phyloP scores from a whole-genome alignment of 148 eudicot species.

The Spergularia marina region DNA sequence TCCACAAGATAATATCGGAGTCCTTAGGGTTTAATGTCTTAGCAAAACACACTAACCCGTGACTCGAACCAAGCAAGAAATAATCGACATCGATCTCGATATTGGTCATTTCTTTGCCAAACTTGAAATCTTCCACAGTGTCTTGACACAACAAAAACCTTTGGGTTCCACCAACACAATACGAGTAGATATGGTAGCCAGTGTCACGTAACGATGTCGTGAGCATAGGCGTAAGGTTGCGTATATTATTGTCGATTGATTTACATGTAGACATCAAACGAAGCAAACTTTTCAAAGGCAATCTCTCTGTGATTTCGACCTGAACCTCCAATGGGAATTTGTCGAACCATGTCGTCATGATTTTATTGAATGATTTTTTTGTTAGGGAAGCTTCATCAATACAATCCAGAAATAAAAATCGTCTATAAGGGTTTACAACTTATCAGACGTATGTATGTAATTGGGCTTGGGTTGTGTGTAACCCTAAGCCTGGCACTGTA shows the following conservation, averaged over 20 bases:
- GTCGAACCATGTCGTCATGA: background rate
- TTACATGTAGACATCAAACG: constrained; percentile 7
- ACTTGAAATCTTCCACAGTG: background rate
- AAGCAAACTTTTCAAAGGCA: background rate
- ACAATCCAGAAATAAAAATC: too few relatives aligned
- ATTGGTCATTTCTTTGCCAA: background rate
- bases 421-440: too few relatives aligned
- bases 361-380: too few relatives aligned
- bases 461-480: too few relatives aligned
- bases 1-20: constrained; percentile 16
- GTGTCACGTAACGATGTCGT: background rate
- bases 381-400: too few relatives aligned
- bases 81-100: background rate
- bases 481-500: too few relatives aligned
- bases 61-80: constrained; percentile 8
- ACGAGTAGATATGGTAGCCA: constrained; percentile 8
- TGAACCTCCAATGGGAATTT: constrained; percentile 5
- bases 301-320: background rate
- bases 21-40: background rate
- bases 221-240: constrained; percentile 4
- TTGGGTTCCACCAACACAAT: background rate
- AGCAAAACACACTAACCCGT: constrained; percentile 18
- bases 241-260: background rate
- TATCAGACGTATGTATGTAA: too few relatives aligned
- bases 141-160: background rate